These are phyloP conservation scores for Boeremia lycopersici DNA, from an alignment of 2,329 filamentous ascomycete genomes.

Conservation along the genomic window DNA sequence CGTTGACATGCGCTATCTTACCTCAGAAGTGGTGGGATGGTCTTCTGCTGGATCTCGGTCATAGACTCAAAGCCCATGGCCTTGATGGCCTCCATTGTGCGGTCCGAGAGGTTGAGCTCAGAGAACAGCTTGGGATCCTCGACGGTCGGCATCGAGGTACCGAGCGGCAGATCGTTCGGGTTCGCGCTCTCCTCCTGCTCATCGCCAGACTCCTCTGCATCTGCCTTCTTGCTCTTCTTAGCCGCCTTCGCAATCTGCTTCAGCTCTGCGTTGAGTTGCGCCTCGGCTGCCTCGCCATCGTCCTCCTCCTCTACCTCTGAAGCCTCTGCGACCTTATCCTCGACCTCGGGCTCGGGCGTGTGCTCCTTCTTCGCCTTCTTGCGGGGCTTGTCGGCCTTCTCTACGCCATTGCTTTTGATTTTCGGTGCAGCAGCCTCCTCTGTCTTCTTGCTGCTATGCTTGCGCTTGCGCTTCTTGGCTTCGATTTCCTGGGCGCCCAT, in stretches of 20 bases:
- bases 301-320: constrained; percentile 39
- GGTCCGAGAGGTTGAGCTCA: constrained; percentile 84
- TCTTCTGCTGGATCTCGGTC: constrained; percentile 90
- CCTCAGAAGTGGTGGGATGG: constrained; percentile 85
- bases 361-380: constrained; percentile 51
- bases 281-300: constrained; percentile 41
- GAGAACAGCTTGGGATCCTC: constrained; percentile 74
- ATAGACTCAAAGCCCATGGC: constrained; percentile 95
- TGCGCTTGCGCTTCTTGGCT: constrained; percentile 56
- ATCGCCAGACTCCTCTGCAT: constrained; percentile 38
- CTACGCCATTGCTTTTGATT: constrained; percentile 44
- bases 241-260: constrained; percentile 40
- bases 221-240: constrained; percentile 34
- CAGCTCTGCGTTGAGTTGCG: constrained; percentile 43
- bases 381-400: constrained; percentile 43
- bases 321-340: constrained; percentile 23
- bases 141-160: constrained; percentile 63
- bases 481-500: constrained; percentile 50
- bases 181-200: constrained; percentile 31
- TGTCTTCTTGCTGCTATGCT: constrained; percentile 49
- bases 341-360: constrained; percentile 38
- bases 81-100: constrained; percentile 84
- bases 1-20: neutral
- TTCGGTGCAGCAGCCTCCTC: constrained; percentile 33
- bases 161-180: constrained; percentile 60